These are phyloP conservation scores for Magnaporthiopsis incrustans DNA, from an alignment of 2,329 filamentous ascomycete species.

Conservation along the genomic window DNA sequence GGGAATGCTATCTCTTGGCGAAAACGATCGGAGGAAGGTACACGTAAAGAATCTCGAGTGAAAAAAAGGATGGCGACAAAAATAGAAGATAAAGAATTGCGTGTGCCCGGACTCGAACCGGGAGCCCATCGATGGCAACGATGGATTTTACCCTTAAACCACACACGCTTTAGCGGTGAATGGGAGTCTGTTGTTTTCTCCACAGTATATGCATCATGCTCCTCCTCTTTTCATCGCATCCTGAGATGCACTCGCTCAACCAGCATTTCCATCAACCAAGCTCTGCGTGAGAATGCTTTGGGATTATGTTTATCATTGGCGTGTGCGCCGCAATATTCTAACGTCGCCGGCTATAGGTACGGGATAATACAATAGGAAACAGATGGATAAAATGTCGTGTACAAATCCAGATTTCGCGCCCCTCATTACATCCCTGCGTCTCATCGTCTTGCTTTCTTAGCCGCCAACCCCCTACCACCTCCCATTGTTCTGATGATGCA, in stretches of 20 bases:
- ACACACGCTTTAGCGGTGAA: conserved; percentile 15
- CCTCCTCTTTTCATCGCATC: no score
- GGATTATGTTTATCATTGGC: not conserved
- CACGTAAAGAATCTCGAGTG: no score
- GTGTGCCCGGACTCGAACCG: conserved; percentile 6
- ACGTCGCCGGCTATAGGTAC: not conserved
- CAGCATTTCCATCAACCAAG: no score
- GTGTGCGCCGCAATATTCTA: not conserved
- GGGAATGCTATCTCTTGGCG: no score
- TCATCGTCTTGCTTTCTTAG: no score
- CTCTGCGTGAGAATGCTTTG: no score
- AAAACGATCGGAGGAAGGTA: no score
- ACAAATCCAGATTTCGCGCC: not conserved
- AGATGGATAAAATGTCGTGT: not conserved
- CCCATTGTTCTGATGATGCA: not conserved
- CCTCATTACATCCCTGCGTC: not conserved
- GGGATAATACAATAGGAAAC: not conserved
- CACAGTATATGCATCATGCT: not conserved
- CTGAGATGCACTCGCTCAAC: no score
- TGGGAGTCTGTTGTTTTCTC: fast-evolving
- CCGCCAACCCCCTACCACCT: not conserved
- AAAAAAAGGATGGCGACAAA: not conserved
- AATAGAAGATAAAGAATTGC: not conserved
- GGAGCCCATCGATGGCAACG: conserved; percentile 42
- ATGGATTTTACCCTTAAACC: conserved; percentile 47